Conservation (phyloP, 371 early-diverging fungal genomes). For the Syncephalastrum monosporum region DNA sequence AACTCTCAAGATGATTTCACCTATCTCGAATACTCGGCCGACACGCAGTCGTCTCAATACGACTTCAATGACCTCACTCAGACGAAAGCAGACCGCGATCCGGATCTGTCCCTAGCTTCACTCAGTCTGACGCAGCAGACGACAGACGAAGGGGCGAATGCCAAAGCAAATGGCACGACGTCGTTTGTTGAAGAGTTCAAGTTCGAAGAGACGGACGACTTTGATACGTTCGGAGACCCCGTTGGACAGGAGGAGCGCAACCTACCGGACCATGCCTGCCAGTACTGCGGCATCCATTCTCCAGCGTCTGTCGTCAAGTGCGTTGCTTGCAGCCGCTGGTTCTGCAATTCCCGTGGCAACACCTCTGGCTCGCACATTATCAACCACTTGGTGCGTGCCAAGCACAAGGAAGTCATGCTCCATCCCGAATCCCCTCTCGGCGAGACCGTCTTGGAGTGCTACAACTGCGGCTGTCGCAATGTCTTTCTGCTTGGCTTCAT, state of each 20-base stretch:
- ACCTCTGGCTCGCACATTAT: constrained; percentile 96
- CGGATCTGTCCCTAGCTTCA: constrained; percentile 33
- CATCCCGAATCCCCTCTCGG: constrained; percentile 92
- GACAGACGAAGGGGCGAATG: constrained; percentile 20
- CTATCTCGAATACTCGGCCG: constrained; percentile 53
- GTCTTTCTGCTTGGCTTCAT: constrained; percentile 97
- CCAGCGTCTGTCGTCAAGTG: constrained; percentile 93
- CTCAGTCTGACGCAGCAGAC: constrained; percentile 18
- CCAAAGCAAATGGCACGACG: constrained; percentile 24
- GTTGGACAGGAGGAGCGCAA: constrained; percentile 49
- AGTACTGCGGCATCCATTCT: constrained; percentile 93
- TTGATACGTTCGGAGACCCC: constrained; percentile 46
- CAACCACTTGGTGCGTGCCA: constrained; percentile 91
- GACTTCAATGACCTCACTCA: constrained; percentile 58
- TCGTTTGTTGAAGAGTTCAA: constrained; percentile 40
- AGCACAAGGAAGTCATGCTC: constrained; percentile 92
- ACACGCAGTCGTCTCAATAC: constrained; percentile 65
- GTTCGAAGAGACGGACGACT: constrained; percentile 51
- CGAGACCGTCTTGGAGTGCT: constrained; percentile 94
- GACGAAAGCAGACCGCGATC: constrained; percentile 27
- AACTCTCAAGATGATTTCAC: constrained; percentile 54
- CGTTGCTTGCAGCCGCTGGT: constrained; percentile 92
- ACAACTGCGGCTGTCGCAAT: constrained; percentile 95
- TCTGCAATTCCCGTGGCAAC: constrained; percentile 93
- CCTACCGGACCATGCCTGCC: constrained; percentile 87